Base-by-base conservation (phyloP, 169 alveolate species). In the Sarcocystis neurona region DNA sequence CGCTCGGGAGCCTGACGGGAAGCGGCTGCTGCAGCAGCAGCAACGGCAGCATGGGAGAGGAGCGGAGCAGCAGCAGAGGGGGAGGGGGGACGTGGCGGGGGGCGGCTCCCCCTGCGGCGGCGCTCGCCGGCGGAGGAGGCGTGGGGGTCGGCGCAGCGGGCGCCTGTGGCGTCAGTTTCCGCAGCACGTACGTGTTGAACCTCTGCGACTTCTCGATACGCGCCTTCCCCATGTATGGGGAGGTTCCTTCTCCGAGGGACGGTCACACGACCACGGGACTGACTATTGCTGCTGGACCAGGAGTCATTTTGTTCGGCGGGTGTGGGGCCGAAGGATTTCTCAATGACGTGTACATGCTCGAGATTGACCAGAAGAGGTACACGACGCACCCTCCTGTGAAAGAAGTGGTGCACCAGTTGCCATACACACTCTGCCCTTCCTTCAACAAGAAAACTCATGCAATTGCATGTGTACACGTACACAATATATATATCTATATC, bases 231-330 rank as follows among this genome's bases (percentile, higher is more conserved):
- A 89, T 95, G 72, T 89, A 96, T 34, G 97, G 97, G 4, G 96
- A 94, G 32, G 86, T 90, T 37, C 97, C 97, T 12, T 89, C 95
- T 34, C 95, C 93, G 78, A 80, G 97, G 66, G 97, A 95, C 78
- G 97, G 97, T 10, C 95, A 95, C 89, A 92, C 96, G 58, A 92
- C 96, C n/a, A 94, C 95, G 89, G 94, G 95, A 20, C 93, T 95
- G 56, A 93, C 95, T 10, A 53, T 95, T 50, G 92, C 92, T 56
- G 93, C 89, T 79, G 92, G 95, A 47, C 95, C 94, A 30, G 91
- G 94, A 27, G 93, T 95, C 34, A 93, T 95, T 82, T 78, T 95
- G n/a, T 95, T 95, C 87, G 97, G 97, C 1, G 97, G 97, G 32
- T 94, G 92, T 89, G 93, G 94, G 75, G 96, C 95, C 3, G 95